Conservation (phyloP, 2,329 filamentous ascomycete species). For the Pseudogymnoascus sp. region DNA sequence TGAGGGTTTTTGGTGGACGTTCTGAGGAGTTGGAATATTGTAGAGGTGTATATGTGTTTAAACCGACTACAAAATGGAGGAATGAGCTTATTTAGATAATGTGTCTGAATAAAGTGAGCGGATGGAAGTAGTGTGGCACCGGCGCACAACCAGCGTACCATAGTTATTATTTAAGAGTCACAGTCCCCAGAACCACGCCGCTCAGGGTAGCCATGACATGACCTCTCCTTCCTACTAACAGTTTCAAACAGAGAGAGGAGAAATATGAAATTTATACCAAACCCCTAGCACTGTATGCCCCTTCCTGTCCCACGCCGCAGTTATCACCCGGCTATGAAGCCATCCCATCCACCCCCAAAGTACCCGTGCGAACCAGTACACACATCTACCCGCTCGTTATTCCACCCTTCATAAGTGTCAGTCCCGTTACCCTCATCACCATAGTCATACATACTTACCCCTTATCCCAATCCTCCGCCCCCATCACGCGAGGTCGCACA, state of each 20-base stretch:
- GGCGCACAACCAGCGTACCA: background rate
- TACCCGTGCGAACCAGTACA: too few species aligned
- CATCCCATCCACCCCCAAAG: too few species aligned
- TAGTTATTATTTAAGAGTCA: background rate
- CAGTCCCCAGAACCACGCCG: background rate
- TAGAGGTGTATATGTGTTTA: background rate
- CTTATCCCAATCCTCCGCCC: too few species aligned
- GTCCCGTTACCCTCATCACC: too few species aligned
- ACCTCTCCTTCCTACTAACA: background rate
- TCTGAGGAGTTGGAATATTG: background rate
- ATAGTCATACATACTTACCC: too few species aligned
- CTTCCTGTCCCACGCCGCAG: background rate
- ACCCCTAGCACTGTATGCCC: background rate
- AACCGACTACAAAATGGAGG: background rate
- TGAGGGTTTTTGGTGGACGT: background rate
- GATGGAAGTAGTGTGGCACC: too few species aligned
- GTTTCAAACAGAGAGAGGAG: background rate
- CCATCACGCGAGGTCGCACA: too few species aligned
- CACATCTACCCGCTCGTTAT: too few species aligned
- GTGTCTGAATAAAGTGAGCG: background rate
- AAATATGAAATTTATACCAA: background rate
- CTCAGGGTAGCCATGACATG: background rate
- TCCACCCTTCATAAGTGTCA: too few species aligned
- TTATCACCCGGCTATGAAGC: background rate
- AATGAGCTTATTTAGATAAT: background rate